These are phyloP conservation scores for Kregervanrija pseudodelftensis DNA, from an alignment of 805 yeast species.

Conservation along the genomic window DNA sequence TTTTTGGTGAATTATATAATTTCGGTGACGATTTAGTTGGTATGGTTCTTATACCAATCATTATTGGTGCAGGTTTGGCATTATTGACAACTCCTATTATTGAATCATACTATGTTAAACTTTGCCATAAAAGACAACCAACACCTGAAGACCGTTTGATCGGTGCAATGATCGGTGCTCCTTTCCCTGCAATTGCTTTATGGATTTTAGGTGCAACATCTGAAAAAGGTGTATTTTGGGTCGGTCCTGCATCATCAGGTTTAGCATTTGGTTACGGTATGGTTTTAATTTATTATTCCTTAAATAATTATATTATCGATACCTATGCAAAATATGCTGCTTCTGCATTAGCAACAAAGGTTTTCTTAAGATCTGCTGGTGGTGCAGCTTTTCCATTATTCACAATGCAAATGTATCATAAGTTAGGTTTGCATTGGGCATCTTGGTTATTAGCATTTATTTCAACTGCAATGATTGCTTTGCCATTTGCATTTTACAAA, in stretches of 20 bases:
- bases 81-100: slow-evolving; percentile 66
- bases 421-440: slow-evolving; percentile 74
- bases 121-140: slow-evolving; percentile 50
- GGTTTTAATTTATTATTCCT: slow-evolving; percentile 51
- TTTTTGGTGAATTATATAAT: slow-evolving; percentile 69
- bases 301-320: slow-evolving; percentile 81
- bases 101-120: slow-evolving; percentile 51
- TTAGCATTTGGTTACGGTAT: slow-evolving; percentile 55
- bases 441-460: slow-evolving; percentile 72
- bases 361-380: slow-evolving; percentile 71
- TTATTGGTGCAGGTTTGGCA: slow-evolving; percentile 79
- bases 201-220: slow-evolving; percentile 81
- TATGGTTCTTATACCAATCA: slow-evolving; percentile 81
- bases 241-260: slow-evolving; percentile 55
- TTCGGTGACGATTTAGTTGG: slow-evolving; percentile 76
- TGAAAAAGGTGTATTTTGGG: slow-evolving; percentile 58
- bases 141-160: slow-evolving; percentile 74
- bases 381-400: slow-evolving; percentile 85
- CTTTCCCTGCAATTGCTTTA: slow-evolving; percentile 73
- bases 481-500: slow-evolving; percentile 65
- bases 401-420: slow-evolving; percentile 73
- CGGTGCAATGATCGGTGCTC: slow-evolving; percentile 79
- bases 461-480: slow-evolving; percentile 65
- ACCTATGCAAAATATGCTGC: slow-evolving; percentile 81
- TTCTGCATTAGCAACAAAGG: slow-evolving; percentile 75